Conservation (phyloP, 495 filamentous ascomycete species). For the Sporormia fimetaria region DNA sequence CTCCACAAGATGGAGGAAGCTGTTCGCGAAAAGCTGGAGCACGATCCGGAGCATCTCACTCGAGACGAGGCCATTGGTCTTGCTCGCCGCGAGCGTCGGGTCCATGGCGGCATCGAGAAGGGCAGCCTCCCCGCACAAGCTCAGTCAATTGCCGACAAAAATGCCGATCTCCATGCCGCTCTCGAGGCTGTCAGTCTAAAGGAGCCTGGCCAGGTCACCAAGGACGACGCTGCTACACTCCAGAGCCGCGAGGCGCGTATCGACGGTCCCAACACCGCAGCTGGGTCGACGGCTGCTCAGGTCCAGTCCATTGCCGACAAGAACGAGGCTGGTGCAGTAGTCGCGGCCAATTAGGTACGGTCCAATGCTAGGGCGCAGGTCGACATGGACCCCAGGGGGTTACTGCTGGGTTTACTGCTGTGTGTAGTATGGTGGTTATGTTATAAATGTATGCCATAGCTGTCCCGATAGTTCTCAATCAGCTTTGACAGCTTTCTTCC, state of each 20-base stretch:
- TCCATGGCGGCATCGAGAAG: conserved; percentile 18
- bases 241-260: conserved; percentile 12
- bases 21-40: conserved; percentile 11
- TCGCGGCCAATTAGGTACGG: background rate
- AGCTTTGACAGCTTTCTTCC: no score
- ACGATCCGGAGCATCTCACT: background rate
- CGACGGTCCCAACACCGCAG: conserved; percentile 9
- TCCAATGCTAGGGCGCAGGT: background rate
- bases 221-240: conserved; percentile 16
- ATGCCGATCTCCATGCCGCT: conserved; percentile 7
- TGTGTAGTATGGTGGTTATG: no score
- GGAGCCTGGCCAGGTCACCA: conserved; percentile 9
- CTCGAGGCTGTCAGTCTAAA: conserved; percentile 9
- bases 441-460: no score
- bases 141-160: conserved; percentile 8
- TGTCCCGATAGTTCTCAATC: no score
- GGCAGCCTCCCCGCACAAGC: conserved; percentile 16
- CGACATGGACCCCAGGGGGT: background rate
- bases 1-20: background rate
- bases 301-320: conserved; percentile 10
- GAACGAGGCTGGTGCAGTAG: conserved; percentile 8
- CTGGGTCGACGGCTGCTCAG: conserved; percentile 7
- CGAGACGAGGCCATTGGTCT: conserved; percentile 3
- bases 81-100: conserved; percentile 10
- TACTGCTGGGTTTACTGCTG: no score